Evolutionary conservation across 495 filamentous ascomycete genomes (phyloP), one percentile per base, ranked within the genome.

Genomic region (Hypomontagnella submonticulosa): DNA sequence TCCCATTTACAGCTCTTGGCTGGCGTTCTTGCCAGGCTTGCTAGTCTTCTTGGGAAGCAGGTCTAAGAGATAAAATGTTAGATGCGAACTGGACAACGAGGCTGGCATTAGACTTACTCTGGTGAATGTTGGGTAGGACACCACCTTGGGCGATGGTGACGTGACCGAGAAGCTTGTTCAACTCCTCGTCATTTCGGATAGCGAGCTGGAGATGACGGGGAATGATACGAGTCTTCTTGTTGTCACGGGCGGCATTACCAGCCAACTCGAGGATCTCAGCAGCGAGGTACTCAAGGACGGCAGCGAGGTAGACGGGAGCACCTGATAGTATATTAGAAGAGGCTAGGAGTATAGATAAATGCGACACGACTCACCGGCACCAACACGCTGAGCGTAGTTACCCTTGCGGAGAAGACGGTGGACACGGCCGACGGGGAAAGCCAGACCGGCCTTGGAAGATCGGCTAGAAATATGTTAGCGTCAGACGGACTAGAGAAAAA

Each of bases 171-270:
- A 99, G 92, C 87, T 99, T 99, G 90, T 99, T 98, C 92, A 99
- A 80, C 80, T 99, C 95, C 88, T 99, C 93, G 80, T 99, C 95
- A 81, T 98, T 98, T 70, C 95, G 90, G 84, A 99, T 99, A 80
- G 95, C 95, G 73, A 99, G 93, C 85, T 99, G 95, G 47, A 99
- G 90, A 82, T 99, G 95, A 78, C 95, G 93, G 66, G 95, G 95
- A 70, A 98, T 99, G 85, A 99, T 99, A 90, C 95, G 92, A 63
- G 94, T 99, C 89, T 97, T 98, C 92, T 99, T 99, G 90, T 98
- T 98, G 82, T 99, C 95, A 77, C 95, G 94, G 59, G 95, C 95
- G 68, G 95, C 95, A 78, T 99, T 99, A 73, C 95, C 95, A 77
- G 95, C 95, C 82, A 99, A 84, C 83, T 99, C 95, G 77, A 99